Conservation (phyloP, 2,329 filamentous ascomycete species). For the Nemania abortiva region DNA sequence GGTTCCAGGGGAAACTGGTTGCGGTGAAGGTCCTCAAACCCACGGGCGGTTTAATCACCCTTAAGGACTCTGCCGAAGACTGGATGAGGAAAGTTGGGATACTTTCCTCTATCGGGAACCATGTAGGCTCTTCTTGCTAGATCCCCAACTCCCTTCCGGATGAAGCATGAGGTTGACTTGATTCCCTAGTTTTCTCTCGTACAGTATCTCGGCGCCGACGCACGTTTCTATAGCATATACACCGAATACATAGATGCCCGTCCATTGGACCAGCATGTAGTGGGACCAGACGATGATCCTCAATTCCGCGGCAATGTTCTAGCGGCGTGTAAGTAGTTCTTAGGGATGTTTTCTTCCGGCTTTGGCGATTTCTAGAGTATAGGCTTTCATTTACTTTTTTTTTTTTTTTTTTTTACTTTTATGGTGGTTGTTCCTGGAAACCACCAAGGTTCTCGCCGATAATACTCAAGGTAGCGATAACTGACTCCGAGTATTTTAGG, state of each 20-base stretch:
- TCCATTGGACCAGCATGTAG: background rate
- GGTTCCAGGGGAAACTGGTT: conserved; percentile 1
- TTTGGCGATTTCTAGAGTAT: too few species aligned
- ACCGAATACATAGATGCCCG: conserved; percentile 14
- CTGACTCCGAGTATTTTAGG: background rate
- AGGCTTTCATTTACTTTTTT: too few species aligned
- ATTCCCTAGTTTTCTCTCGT: conserved; percentile 8
- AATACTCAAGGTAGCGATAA: too few species aligned
- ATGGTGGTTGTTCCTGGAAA: too few species aligned
- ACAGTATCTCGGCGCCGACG: conserved; percentile 17
- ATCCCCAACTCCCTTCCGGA: background rate
- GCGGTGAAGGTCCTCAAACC: conserved; percentile 21
- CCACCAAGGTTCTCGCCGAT: too few species aligned
- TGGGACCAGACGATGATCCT: background rate
- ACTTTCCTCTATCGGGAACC: conserved; percentile 16
- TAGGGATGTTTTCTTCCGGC: too few species aligned
- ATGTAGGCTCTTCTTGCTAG: conserved; percentile 11
- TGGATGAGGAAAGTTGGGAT: conserved; percentile 23
- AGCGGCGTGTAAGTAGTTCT: background rate
- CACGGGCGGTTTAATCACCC: background rate
- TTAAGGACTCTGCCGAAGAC: background rate
- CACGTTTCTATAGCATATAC: conserved; percentile 23
- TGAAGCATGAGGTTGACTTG: background rate
- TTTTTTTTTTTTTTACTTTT: too few species aligned
- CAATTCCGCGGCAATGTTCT: conserved; percentile 11